Evolutionary conservation across 495 filamentous ascomycete species (phyloP), one percentile per base, ranked within the genome.

Genomic region (Trichoderma gamsii): DNA sequence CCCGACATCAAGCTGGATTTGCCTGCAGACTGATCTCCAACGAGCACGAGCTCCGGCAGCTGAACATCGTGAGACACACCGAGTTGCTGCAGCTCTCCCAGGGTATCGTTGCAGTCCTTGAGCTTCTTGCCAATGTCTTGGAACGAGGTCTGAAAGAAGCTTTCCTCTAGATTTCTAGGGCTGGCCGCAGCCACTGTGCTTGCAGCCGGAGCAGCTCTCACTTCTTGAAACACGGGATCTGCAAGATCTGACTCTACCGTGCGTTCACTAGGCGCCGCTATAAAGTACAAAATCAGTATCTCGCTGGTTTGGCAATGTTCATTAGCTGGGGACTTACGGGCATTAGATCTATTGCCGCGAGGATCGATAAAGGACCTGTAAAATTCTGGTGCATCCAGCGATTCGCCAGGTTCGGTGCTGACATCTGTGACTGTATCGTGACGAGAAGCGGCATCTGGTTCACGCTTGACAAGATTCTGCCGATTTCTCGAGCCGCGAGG

Each of bases 1-100:
- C 88, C 90, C 38, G 92, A 90, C 75, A 96, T 92, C 0, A 96
- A 76, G 3, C 89, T 92, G 4, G 85, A 89, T 70, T 96, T 96
- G 0, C 92, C 92, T 0, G 91, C 86, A 3, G 84, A 88, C 69
- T 96, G 92, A 67, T 95, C 91, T 0, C 92, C 92, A 1, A 93
- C 86, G 0, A 93, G 85, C 15, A 90, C 90, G 18, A 95, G 83
- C 70, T 91, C 91, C 0, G 92, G 91, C 0, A 95, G 77, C 3
- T 82, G 82, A 0, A 88, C 86, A 0, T 87, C 82, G 32, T 82
- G 83, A 52, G 81, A 79, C 13, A 84, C 80, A 12, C 81, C 81
- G 0, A 78, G 76, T 1, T 74, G 73, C 56, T 84, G 81, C 4
- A 84, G 77, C 38, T 80, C 77, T 0, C 79, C 81, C 0, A 84